A percentile compares a stretch with the other conserved stretches of the same genome.
phyloP scores from a whole-genome alignment of 2,329 filamentous ascomycete genomes.

The Cordyceps fumosorosea region DNA sequence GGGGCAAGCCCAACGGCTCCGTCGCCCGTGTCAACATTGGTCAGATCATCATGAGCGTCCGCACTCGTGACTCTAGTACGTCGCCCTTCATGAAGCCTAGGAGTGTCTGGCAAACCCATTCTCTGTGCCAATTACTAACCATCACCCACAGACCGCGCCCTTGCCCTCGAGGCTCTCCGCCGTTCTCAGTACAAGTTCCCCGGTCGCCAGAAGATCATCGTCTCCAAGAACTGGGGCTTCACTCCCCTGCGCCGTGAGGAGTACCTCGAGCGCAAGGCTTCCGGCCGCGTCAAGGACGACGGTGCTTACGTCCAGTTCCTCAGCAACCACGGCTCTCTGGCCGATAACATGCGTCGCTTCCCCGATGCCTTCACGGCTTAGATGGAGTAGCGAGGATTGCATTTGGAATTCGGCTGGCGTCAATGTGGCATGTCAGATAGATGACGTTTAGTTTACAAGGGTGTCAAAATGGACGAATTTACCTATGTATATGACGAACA shows the following conservation, averaged over 20 bases:
- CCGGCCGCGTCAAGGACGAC: constrained; percentile 89
- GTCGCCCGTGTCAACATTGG: constrained; percentile 99
- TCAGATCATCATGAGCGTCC: constrained; percentile 95
- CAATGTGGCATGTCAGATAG: constrained; percentile 38
- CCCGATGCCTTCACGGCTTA: constrained; percentile 77
- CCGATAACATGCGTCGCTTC: constrained; percentile 88
- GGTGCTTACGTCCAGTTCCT: constrained; percentile 99
- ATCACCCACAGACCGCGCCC: constrained; percentile 61
- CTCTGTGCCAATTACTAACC: neutral
- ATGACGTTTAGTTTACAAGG: constrained; percentile 26
- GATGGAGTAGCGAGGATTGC: constrained; percentile 28
- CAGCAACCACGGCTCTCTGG: constrained; percentile 81
- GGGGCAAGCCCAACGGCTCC: constrained; percentile 98
- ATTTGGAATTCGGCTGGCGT: constrained; percentile 39
- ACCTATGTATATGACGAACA: constrained; percentile 2
- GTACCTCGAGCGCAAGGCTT: constrained; percentile 91
- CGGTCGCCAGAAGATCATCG: constrained; percentile 99
- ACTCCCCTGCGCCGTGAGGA: constrained; percentile 96
- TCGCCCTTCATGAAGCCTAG: constrained; percentile 19
- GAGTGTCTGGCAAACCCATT: too few species aligned
- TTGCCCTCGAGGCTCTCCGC: constrained; percentile 96
- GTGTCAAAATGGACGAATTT: constrained; percentile 28
- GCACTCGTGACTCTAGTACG: constrained; percentile 88
- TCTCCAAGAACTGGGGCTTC: constrained; percentile 99
- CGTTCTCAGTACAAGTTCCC: constrained; percentile 99